phyloP scores from a whole-genome alignment of 371 early-diverging fungal species.

The Actinomortierella wolfii region DNA sequence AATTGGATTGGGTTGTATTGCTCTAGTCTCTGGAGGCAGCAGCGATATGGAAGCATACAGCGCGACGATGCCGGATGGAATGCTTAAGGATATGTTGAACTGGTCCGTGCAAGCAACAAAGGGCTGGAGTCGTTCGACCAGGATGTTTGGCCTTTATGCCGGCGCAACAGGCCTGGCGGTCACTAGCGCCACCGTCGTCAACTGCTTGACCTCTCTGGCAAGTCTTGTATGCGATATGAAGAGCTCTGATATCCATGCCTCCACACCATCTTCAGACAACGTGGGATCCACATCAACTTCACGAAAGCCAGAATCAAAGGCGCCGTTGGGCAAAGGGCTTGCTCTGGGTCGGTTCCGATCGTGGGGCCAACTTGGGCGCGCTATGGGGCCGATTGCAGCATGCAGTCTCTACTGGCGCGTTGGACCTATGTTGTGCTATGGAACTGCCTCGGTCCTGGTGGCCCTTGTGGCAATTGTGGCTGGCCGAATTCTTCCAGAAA shows the following conservation, averaged over 20 bases:
- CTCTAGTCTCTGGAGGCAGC: conserved; percentile 50
- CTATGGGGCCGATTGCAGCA: conserved; percentile 87
- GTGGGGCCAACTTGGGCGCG: conserved; percentile 91
- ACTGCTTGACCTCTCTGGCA: conserved; percentile 83
- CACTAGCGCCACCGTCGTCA: conserved; percentile 94
- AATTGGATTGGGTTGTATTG: conserved; percentile 70
- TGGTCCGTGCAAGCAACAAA: conserved; percentile 12
- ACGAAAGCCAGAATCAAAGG: background rate
- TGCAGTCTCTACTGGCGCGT: conserved; percentile 89
- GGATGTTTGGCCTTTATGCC: conserved; percentile 45
- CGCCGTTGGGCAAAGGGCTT: conserved; percentile 64
- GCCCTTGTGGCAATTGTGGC: conserved; percentile 16
- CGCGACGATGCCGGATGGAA: background rate
- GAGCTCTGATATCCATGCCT: conserved; percentile 8
- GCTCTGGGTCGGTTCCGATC: conserved; percentile 88
- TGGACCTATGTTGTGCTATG: conserved; percentile 70
- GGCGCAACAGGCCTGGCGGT: conserved; percentile 85
- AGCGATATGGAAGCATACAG: conserved; percentile 7
- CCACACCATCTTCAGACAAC: background rate
- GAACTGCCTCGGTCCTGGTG: conserved; percentile 23
- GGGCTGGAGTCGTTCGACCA: conserved; percentile 22
- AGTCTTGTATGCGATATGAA: conserved; percentile 58
- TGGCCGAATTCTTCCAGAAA: conserved; percentile 28
- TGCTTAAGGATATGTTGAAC: too few species aligned
- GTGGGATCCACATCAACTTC: background rate